phyloP scores from a whole-genome alignment of 805 yeast species.

The Hanseniaspora valbyensis region DNA sequence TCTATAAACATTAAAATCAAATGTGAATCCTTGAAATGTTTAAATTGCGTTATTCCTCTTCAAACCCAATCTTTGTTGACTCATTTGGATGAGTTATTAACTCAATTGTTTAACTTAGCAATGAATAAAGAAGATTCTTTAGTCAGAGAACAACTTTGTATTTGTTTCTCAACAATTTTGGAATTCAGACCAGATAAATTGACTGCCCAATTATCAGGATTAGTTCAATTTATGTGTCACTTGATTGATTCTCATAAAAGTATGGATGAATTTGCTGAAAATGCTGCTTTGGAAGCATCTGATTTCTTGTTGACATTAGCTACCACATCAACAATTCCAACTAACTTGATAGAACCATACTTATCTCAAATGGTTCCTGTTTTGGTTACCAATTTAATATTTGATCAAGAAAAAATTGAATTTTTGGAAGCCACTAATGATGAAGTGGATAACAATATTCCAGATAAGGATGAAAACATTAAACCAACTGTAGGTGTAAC shows the following conservation, averaged over 20 bases:
- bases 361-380: conserved; percentile 63
- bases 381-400: conserved; percentile 71
- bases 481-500: conserved; percentile 48
- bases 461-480: conserved; percentile 79
- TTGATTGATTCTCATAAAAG: conserved; percentile 38
- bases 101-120: conserved; percentile 59
- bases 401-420: conserved; percentile 68
- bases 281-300: conserved; percentile 82
- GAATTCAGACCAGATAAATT: conserved; percentile 74
- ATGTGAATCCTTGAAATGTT: conserved; percentile 54
- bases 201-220: conserved; percentile 72
- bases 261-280: conserved; percentile 39
- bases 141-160: conserved; percentile 66
- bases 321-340: conserved; percentile 47
- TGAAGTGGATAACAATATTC: conserved; percentile 64
- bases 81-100: conserved; percentile 55
- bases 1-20: conserved; percentile 37
- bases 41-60: conserved; percentile 63
- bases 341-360: conserved; percentile 42
- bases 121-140: conserved; percentile 38
- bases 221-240: conserved; percentile 71
- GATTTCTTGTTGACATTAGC: conserved; percentile 75
- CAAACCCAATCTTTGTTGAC: conserved; percentile 55
- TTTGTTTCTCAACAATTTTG: conserved; percentile 58
- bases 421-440: conserved; percentile 42